Evolutionary conservation across 768 basidiomycete genomes (phyloP), one percentile per base, ranked within the genome.

Genomic region (Leccinum subgranulosum): DNA sequence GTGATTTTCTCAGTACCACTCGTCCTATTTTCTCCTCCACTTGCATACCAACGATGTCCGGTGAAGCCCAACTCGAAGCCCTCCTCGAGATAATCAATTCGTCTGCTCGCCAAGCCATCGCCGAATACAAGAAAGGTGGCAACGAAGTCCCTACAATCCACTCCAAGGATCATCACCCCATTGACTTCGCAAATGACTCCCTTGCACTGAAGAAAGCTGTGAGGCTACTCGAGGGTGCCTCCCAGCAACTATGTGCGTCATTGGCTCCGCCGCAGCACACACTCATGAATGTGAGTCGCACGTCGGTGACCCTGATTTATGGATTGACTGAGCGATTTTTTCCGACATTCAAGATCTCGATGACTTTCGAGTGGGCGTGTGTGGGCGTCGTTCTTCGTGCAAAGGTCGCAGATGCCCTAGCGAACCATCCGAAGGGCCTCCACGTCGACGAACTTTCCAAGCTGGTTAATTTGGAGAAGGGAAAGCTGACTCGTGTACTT

Each of bases 31-130:
- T 17, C 41, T 43, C 41, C 11, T 43, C 51, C 49, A 17, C 43
- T n/a, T 19, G 4, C 12, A 3, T n/a, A 43, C 15, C 19, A 45
- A 49, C 41, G 3, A 66, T 67, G 65, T 67, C 66, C 19, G 60
- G 49, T 10, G 68, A 67, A 59, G 60, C 61, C n/a, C 67, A 74
- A 19, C 64, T 75, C 31, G 60, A 64, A 52, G 65, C 66, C 1
- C 66, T 74, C 48, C 66, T 75, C 43, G 63, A 60, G 8, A 70
- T 74, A 19, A 71, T 74, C 60, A 69, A 65, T 34, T 55, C 58
- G 1, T 64, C 74, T 11, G 64, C 72, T 21, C 66, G 61, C 10
- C 61, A 67, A 50, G 64, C 64, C 11, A 67, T 69, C 15, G 51
- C 54, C 14, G 66, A 64, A 33, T 70, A 70, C 59, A 70, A 65